A percentile compares a stretch with the other conserved stretches of the same genome.
Conservation (phyloP, 805 yeast genomes). For the Lachancea sp. region DNA sequence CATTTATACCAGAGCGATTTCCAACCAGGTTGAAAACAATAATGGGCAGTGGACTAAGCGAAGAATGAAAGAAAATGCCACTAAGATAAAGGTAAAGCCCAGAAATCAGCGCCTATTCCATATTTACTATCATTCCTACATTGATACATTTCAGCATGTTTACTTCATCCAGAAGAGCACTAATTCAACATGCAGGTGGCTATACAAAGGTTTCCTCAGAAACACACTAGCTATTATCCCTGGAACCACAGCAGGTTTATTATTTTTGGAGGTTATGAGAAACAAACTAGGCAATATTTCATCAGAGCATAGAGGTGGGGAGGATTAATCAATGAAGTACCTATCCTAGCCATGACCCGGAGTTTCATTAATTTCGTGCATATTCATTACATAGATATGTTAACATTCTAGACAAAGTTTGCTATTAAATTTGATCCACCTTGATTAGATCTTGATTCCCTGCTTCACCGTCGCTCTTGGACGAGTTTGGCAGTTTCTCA, state of each 20-base stretch:
- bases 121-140: slow-evolving; percentile 67
- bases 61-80: slow-evolving; percentile 1
- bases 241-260: slow-evolving; percentile 78
- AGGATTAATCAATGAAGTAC: background rate
- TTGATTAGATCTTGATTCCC: background rate
- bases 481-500: background rate
- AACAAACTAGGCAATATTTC: slow-evolving; percentile 27
- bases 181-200: slow-evolving; percentile 49
- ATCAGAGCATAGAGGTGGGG: background rate
- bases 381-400: slow-evolving; percentile 3
- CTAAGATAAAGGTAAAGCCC: slow-evolving; percentile 14
- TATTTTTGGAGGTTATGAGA: slow-evolving; percentile 80
- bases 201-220: slow-evolving; percentile 70
- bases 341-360: background rate
- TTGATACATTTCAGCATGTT: slow-evolving; percentile 64
- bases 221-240: slow-evolving; percentile 76
- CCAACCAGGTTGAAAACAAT: background rate
- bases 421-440: background rate
- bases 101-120: slow-evolving; percentile 23
- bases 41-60: background rate
- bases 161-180: slow-evolving; percentile 48
- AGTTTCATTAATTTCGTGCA: slow-evolving; percentile 1
- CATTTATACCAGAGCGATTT: slow-evolving; percentile 35
- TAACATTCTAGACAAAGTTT: background rate
- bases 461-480: background rate